Conservation (phyloP, 257 asterid species). For the Buddleja alternifolia region DNA sequence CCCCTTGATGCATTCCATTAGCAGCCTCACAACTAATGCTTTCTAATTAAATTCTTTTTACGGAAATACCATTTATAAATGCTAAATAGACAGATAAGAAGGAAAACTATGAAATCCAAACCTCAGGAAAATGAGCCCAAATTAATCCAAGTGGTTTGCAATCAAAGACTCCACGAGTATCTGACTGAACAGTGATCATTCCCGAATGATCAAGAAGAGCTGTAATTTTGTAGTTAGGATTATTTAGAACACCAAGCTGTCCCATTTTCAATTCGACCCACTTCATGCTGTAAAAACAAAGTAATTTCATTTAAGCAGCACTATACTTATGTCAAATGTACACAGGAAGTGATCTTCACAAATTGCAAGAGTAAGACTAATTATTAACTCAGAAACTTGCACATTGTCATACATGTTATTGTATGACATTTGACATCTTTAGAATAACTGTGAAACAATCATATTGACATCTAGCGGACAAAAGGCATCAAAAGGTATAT, state of each 20-base stretch:
- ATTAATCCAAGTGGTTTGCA: conserved; percentile 98
- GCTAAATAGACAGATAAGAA: conserved; percentile 16
- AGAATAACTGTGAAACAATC: background rate
- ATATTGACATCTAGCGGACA: background rate
- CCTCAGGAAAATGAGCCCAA: conserved; percentile 92
- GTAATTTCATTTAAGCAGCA: conserved; percentile 22
- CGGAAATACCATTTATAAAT: background rate
- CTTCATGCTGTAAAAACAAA: conserved; percentile 72
- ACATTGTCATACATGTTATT: background rate
- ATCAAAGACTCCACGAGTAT: conserved; percentile 75
- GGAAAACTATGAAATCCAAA: conserved; percentile 27
- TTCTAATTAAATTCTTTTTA: background rate
- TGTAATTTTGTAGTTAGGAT: conserved; percentile 84
- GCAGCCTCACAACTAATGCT: background rate
- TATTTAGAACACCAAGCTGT: conserved; percentile 86
- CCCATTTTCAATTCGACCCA: conserved; percentile 95
- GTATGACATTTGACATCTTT: background rate
- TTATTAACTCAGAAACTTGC: background rate
- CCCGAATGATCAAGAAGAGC: conserved; percentile 89
- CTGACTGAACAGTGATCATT: conserved; percentile 91
- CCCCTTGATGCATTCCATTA: too few relatives aligned
- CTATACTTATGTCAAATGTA: background rate
- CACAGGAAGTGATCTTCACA: background rate
- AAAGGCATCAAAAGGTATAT: background rate
- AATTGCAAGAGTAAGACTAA: background rate